A percentile compares a stretch with the other conserved stretches of the same genome.
Conservation (phyloP, 345 rosid species). For the Limnanthes douglasii region DNA sequence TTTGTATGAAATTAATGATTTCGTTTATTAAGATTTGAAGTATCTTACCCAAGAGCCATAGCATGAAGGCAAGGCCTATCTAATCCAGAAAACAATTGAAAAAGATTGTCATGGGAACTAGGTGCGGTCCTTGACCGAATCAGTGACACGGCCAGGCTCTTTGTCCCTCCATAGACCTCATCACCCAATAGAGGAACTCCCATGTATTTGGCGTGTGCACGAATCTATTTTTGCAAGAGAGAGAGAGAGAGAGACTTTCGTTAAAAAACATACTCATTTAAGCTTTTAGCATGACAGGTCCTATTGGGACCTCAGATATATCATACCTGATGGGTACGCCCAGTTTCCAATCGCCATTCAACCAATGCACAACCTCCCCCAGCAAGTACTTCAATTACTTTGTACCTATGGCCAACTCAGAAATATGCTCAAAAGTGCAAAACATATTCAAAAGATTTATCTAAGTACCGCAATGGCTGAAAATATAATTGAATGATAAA, state of each 20-base stretch:
- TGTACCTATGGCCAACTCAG: slow-evolving; percentile 33
- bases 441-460: too few relatives aligned
- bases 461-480: too few relatives aligned
- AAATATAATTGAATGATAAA: neutral
- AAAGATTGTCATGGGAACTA: slow-evolving; percentile 22
- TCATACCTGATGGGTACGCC: slow-evolving; percentile 99
- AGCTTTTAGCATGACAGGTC: too few relatives aligned
- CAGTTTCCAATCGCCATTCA: slow-evolving; percentile 96
- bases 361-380: slow-evolving; percentile 73
- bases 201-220: slow-evolving; percentile 83
- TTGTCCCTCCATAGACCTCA: slow-evolving; percentile 81
- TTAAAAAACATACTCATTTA: too few relatives aligned
- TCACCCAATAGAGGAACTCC: slow-evolving; percentile 79
- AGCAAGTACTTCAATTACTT: slow-evolving; percentile 67
- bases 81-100: slow-evolving; percentile 35
- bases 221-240: slow-evolving; percentile 36
- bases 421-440: too few relatives aligned
- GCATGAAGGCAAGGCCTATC: slow-evolving; percentile 97
- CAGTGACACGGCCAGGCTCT: slow-evolving; percentile 60
- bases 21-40: slow-evolving; percentile 8
- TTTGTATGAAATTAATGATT: neutral
- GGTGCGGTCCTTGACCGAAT: slow-evolving; percentile 38
- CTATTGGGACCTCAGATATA: too few relatives aligned
- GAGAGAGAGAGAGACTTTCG: slow-evolving; percentile 1
- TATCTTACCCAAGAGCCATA: slow-evolving; percentile 58